These are phyloP conservation scores for Annulohypoxylon nitens DNA, from an alignment of 495 filamentous ascomycete species.

Conservation along the genomic window DNA sequence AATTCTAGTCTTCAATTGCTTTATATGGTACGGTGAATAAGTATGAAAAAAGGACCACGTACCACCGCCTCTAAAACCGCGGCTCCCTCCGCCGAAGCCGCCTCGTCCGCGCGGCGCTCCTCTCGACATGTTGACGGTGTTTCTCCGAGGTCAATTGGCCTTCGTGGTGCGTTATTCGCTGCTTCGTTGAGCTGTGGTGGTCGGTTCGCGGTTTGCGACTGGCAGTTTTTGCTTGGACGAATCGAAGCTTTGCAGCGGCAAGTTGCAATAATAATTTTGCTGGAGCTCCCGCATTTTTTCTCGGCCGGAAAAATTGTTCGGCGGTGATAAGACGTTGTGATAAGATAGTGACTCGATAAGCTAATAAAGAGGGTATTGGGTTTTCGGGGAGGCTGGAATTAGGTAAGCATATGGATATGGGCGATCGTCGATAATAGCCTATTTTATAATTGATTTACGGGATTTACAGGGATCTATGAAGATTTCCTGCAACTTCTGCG, in stretches of 20 bases:
- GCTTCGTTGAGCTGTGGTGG: not conserved
- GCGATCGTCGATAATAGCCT: not conserved
- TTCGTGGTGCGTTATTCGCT: not conserved
- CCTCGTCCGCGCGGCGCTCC: constrained; percentile 54
- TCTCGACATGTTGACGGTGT: constrained; percentile 49
- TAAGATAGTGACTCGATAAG: constrained; percentile 3
- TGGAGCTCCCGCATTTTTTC: constrained; percentile 10
- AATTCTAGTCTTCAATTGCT: too few species aligned
- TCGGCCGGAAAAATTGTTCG: constrained; percentile 9
- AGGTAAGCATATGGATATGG: not conserved
- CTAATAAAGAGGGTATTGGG: not conserved
- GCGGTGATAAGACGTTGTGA: not conserved
- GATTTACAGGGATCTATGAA: not conserved
- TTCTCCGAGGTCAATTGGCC: constrained; percentile 30
- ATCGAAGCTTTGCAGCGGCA: constrained; percentile 6
- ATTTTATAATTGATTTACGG: not conserved
- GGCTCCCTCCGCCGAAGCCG: constrained; percentile 49
- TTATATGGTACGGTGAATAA: not conserved
- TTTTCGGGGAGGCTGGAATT: not conserved
- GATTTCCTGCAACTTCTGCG: constrained; percentile 5
- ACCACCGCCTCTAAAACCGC: constrained; percentile 42
- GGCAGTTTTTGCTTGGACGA: constrained; percentile 6
- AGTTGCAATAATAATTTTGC: constrained; percentile 5
- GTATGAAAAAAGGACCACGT: constrained; percentile 19
- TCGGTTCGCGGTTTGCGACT: constrained; percentile 13